Percentiles rank a stretch among this genome's conserved stretches.
phyloP scores from a whole-genome alignment of 2,329 filamentous ascomycete genomes.

The Calonectria hawksworthii region DNA sequence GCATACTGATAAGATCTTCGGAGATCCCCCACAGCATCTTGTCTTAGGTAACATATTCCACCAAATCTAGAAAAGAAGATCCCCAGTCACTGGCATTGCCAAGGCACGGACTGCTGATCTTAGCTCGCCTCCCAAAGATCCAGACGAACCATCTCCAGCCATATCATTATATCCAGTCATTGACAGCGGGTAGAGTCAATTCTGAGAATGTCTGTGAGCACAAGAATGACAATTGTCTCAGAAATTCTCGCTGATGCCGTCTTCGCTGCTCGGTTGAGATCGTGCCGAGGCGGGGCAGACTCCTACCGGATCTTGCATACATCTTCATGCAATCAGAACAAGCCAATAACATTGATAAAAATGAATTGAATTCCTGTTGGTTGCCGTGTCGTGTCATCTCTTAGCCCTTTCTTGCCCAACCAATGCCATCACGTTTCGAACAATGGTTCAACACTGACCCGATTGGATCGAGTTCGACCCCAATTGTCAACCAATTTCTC shows the following conservation, averaged over 20 bases:
- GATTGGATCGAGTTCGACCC: too few species aligned
- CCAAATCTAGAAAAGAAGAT: constrained; percentile 21
- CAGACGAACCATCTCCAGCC: constrained; percentile 29
- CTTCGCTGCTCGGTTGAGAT: background rate
- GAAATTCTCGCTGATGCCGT: background rate
- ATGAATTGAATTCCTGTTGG: background rate
- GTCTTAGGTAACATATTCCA: constrained; percentile 23
- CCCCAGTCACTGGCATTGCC: constrained; percentile 30
- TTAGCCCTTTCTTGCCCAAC: background rate
- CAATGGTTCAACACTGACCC: background rate
- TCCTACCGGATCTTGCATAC: background rate
- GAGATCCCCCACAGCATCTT: constrained; percentile 22
- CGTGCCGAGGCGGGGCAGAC: background rate
- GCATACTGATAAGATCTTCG: background rate
- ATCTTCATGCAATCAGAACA: background rate
- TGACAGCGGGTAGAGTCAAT: background rate
- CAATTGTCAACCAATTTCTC: background rate
- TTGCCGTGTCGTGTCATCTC: background rate
- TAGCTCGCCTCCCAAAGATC: constrained; percentile 26
- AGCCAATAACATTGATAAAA: background rate
- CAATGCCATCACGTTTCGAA: background rate
- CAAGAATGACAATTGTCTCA: constrained; percentile 10
- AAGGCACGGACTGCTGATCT: constrained; percentile 20
- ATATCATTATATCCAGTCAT: background rate
- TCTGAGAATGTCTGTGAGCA: background rate